Evolutionary conservation across 352 stramenopile species (phyloP), one percentile per base, ranked within the genome.

Genomic region (Phytopythium vexans): DNA sequence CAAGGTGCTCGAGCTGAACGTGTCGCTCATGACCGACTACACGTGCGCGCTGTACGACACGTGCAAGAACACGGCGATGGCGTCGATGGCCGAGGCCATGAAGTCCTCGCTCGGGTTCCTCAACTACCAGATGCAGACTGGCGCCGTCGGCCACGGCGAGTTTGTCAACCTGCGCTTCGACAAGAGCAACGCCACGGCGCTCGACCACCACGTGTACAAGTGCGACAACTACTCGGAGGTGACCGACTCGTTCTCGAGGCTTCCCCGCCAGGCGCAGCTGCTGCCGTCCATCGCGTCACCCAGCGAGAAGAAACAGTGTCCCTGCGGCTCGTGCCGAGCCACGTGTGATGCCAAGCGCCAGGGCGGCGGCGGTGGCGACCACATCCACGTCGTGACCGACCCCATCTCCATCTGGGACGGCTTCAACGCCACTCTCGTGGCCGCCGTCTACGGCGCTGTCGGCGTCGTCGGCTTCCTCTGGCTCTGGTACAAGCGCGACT

Each of bases 101-200:
- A 90, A 92, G 66, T 92, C 82, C 32, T 91, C 80, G 11, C 60
- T 95, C 10, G 87, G 87, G 6, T 92, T 96, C 48, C 68, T 96
- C 27, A 94, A 93, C 56, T 96, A 92, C 58, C 87, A 96, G 61
- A 81, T 88, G 64, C 87, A 96, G 64, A 92, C 86, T 3, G 87
- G 86, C 5, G 86, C 86, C 6, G 72, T 96, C 33, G 82, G 86
- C 35, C 87, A 96, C 58, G 87, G 87, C n/a, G 77, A 96, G 59
- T 96, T 81, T 58, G 82, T 96, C 59, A 79, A 81, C 16, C 58
- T 95, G 45, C 60, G 73, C 6, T 96, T 96, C 44, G 61, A 66
- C 41, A 36, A 52, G 34, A n/a, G 5, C 11, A n/a, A 39, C 6
- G n/a, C 9, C 34, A 38, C 3, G 1, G 58, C 73, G 11, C 88